Base-by-base conservation (phyloP, 345 rosid genomes). In the Psidium friedrichsthalianum region DNA sequence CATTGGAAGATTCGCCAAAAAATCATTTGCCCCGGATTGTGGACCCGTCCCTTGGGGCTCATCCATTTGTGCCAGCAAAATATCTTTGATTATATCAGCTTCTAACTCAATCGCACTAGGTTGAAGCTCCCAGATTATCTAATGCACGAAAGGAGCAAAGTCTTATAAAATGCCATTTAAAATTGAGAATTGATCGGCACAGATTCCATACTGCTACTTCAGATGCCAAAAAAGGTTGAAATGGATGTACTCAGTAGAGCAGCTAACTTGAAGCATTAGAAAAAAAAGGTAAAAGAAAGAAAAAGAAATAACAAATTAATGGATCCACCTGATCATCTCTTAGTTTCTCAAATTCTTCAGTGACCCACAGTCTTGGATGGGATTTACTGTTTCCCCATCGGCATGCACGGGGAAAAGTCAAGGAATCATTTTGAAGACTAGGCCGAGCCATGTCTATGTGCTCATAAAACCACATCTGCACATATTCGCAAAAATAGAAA, bases 401-500 rank as follows among this genome's bases (percentile, higher is more conserved):
- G 84, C 93, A 82, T 84, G 88, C 90, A 44, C 93, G 90, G 42
- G 93, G 93, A 81, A 90, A 87, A 25, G 86, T 83, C 80, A 44
- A 52, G 58, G 40, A 56, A 85, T 84, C 44, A 82, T 87, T 87
- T 18, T 86, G 52, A 76, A 90, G 82, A 80, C 49, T 86, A 24
- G 93, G 91, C 80, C 91, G 89, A 85, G 87, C 93, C 82, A 90
- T 74, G 85, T 91, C 90, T 83, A 91, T 87, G 82, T 91, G 93
- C 87, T 91, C 93, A 69, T 88, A 90, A 64, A 84, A 90, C 93
- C 93, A 91, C 24, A 91, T 59, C 91, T 91, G 80, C 74, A 58
- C 76, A 84, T 32, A 18, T 18, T 69, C 52, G 25, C 36, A 20
- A 49, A 89, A 7, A 32, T 54, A 61, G 58, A 18, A 82, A 74